Base-by-base conservation (phyloP, 2,329 filamentous ascomycete species). In the Colletotrichum filicis region DNA sequence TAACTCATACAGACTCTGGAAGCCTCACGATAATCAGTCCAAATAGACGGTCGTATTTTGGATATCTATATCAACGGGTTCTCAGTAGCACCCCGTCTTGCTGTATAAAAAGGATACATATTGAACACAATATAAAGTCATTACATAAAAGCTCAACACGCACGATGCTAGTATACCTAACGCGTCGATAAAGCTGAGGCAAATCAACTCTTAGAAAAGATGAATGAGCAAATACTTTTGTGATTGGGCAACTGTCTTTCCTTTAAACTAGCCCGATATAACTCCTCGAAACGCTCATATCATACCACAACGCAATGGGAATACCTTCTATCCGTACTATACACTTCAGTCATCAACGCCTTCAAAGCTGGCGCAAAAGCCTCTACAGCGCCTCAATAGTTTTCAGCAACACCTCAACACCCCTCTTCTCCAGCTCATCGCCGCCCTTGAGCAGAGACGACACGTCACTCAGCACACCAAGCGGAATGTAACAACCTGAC, bases 391-490 rank as follows among this genome's bases (percentile, higher is more conserved):
- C 84, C 77, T 89, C 90, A 75, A 93, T 91, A 26, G 90, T 90
- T 75, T 83, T 86, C 70, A 92, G 80, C 74, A 93, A 82, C 5
- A 92, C 90, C 69, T 90, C 86, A 30, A 93, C 76, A 1, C 89
- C 89, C 57, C 83, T 84, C n/a, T 84, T 82, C 9, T 81, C 82
- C 46, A 92, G 79, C 24, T 86, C 87, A 0, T 83, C 83, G 37
- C 85, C 81, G 55, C 91, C 91, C 46, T 91, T 91, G 30, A 98
- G 84, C 68, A 97, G 83, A 84, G 92, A 93, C 5, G 93, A 92
- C 56, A 98, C 88, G 85, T 98, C 96, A 79, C 96, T 98, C 81
- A 97, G 89, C 77, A 97, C 84, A 0, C 96, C 96, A 19, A 98
- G 84, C 0, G 95, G 95, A 69, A 98, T 91, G 78, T 95, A 95